These are phyloP conservation scores for Eimeria acervulina DNA, from an alignment of 169 alveolate species.

Conservation along the genomic window DNA sequence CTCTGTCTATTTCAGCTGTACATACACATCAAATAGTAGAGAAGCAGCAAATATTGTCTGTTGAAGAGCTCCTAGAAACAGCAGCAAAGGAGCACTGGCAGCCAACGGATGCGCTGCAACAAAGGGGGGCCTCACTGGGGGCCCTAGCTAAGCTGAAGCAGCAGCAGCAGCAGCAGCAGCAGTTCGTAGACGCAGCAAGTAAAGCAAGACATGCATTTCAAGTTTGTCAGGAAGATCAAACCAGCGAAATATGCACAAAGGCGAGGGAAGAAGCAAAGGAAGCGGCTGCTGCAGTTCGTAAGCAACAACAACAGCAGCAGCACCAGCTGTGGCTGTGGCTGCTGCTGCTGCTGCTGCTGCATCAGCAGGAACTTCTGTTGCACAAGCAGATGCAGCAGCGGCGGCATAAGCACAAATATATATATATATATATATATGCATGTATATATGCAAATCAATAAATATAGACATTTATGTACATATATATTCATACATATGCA, in stretches of 20 bases:
- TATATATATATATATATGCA: background rate
- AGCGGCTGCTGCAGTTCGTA: background rate
- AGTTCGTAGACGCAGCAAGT: background rate
- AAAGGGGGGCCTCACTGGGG: slow-evolving; percentile 21
- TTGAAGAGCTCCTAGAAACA: background rate
- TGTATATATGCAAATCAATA: background rate
- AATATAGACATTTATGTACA: no score
- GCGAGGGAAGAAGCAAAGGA: background rate
- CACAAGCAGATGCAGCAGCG: background rate
- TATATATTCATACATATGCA: no score
- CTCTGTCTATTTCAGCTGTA: no score
- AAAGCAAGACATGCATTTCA: background rate
- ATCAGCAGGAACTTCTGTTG: background rate
- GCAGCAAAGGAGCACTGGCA: background rate
- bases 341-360: background rate
- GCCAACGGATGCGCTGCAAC: background rate
- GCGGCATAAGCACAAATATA: no score
- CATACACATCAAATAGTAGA: background rate
- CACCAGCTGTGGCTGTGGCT: background rate
- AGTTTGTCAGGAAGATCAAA: background rate
- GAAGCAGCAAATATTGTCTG: background rate
- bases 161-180: slow-evolving; percentile 33
- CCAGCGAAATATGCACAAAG: background rate
- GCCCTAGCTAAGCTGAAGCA: background rate
- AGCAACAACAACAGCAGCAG: background rate